phyloP scores from a whole-genome alignment of 352 stramenopile genomes.

The Pythium chondricola region DNA sequence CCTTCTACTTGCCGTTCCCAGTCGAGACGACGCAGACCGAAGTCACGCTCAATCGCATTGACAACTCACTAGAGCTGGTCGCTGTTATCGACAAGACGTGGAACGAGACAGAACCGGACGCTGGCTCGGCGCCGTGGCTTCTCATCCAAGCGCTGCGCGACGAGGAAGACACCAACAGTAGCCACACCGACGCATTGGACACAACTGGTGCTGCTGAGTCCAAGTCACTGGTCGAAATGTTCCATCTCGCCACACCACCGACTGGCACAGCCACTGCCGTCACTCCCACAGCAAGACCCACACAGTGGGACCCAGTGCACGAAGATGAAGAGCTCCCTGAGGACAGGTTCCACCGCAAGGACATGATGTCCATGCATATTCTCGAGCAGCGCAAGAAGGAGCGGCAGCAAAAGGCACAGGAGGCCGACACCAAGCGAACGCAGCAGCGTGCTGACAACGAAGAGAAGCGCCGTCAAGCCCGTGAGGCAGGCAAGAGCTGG shows the following conservation, averaged over 20 bases:
- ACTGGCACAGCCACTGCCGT: background rate
- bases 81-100: constrained; percentile 51
- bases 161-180: constrained; percentile 12
- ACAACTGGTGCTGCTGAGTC: constrained; percentile 11
- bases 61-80: constrained; percentile 33
- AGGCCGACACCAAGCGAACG: constrained; percentile 45
- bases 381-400: constrained; percentile 63
- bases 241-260: constrained; percentile 36
- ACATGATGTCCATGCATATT: constrained; percentile 87
- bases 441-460: constrained; percentile 38
- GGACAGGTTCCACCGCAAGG: constrained; percentile 69
- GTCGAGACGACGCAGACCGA: constrained; percentile 27
- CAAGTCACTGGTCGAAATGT: constrained; percentile 64
- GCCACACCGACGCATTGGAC: background rate
- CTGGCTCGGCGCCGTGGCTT: constrained; percentile 61
- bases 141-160: constrained; percentile 43
- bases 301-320: constrained; percentile 49
- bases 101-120: constrained; percentile 32
- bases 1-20: constrained; percentile 63
- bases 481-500: constrained; percentile 62
- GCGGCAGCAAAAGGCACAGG: constrained; percentile 50
- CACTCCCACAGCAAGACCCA: background rate
- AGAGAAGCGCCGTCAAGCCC: constrained; percentile 42
- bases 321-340: constrained; percentile 76
- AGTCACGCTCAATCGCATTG: constrained; percentile 27